A percentile compares a stretch with the other conserved stretches of the same genome.
Evolutionary conservation across 2,329 filamentous ascomycete genomes (phyloP).

Genomic region (Apiospora hydei): DNA sequence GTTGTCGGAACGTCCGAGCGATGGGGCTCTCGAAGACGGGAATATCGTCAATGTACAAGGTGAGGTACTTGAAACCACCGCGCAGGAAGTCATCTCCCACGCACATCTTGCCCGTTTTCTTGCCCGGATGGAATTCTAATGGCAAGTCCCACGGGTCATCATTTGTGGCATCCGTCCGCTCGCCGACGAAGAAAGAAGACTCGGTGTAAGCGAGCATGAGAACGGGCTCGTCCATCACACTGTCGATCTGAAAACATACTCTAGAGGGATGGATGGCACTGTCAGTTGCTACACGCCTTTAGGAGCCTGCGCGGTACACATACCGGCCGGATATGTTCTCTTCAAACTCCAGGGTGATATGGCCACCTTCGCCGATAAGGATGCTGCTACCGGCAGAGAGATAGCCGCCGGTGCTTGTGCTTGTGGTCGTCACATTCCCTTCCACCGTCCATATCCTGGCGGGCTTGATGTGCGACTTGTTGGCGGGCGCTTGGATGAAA

Average conservation of each 20-base stretch:
- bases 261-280: slow-evolving; percentile 31
- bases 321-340: slow-evolving; percentile 51
- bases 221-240: slow-evolving; percentile 39
- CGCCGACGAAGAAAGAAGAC: slow-evolving; percentile 44
- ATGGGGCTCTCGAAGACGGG: slow-evolving; percentile 26
- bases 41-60: slow-evolving; percentile 41
- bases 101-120: slow-evolving; percentile 42
- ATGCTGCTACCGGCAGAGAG: slow-evolving; percentile 30
- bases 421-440: slow-evolving; percentile 41
- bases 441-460: slow-evolving; percentile 42
- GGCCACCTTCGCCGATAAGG: slow-evolving; percentile 41
- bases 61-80: slow-evolving; percentile 50
- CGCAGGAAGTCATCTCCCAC: slow-evolving; percentile 44
- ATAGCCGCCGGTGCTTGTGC: slow-evolving; percentile 25
- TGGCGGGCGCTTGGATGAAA: slow-evolving; percentile 46
- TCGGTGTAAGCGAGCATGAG: slow-evolving; percentile 47
- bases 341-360: slow-evolving; percentile 48
- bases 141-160: slow-evolving; percentile 44
- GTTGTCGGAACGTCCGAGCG: not conserved
- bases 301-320: not conserved
- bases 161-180: slow-evolving; percentile 44
- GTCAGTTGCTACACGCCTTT: not conserved
- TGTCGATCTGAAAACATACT: slow-evolving; percentile 44
- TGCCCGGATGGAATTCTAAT: slow-evolving; percentile 38
- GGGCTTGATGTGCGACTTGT: slow-evolving; percentile 45